These are phyloP conservation scores for Camelina hispida DNA, from an alignment of 345 rosid genomes.

Conservation along the genomic window DNA sequence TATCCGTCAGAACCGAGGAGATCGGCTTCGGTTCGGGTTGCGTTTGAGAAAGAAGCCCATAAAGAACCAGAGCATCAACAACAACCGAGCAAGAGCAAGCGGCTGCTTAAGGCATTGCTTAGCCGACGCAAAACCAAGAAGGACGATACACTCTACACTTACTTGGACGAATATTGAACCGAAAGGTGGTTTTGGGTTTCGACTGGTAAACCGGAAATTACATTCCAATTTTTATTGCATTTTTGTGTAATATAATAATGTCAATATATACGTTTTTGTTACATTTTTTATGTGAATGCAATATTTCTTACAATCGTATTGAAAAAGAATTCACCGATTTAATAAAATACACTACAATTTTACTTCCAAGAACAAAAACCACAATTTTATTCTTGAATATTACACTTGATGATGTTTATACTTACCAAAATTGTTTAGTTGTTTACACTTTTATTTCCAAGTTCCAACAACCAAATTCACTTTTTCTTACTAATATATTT, in stretches of 20 bases:
- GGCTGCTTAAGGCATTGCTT: slow-evolving; percentile 84
- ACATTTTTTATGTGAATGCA: background rate
- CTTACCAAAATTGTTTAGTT: no score
- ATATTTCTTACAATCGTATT: background rate
- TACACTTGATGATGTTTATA: no score
- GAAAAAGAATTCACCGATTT: background rate
- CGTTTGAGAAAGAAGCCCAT: slow-evolving; percentile 58
- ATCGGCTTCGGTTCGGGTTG: slow-evolving; percentile 74
- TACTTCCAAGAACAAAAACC: background rate
- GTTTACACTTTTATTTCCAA: no score
- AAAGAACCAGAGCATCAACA: slow-evolving; percentile 62
- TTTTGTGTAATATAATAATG: slow-evolving; percentile 24
- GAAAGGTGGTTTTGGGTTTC: slow-evolving; percentile 22
- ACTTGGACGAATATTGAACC: slow-evolving; percentile 82
- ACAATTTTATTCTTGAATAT: background rate
- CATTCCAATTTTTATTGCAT: slow-evolving; percentile 3
- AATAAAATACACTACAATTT: background rate
- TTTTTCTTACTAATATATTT: no score
- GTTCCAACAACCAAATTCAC: no score
- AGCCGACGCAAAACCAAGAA: slow-evolving; percentile 94
- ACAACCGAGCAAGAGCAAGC: slow-evolving; percentile 83
- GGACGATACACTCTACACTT: slow-evolving; percentile 80
- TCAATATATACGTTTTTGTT: slow-evolving; percentile 26
- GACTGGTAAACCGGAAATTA: slow-evolving; percentile 10
- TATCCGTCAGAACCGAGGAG: slow-evolving; percentile 87